These are phyloP conservation scores for Paracorniculantispora psalliotae DNA, from an alignment of 2,329 filamentous ascomycete genomes.

Conservation along the genomic window DNA sequence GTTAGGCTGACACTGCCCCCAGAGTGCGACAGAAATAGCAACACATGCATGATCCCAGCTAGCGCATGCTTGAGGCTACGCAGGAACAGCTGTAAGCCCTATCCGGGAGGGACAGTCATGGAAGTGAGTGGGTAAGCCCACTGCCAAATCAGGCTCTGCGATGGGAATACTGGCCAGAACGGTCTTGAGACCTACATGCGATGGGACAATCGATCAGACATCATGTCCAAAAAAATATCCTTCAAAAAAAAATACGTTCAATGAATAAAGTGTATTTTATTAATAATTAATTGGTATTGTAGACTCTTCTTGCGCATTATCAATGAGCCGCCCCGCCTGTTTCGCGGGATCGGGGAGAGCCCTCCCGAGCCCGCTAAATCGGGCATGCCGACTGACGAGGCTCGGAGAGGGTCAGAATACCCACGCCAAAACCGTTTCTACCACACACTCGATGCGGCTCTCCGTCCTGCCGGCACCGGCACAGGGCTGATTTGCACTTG, in stretches of 20 bases:
- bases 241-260: no score
- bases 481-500: conserved; percentile 3
- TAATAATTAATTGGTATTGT: no score
- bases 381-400: not conserved
- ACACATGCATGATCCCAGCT: conserved; percentile 7
- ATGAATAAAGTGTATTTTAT: not conserved
- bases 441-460: not conserved
- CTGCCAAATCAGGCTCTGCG: not conserved
- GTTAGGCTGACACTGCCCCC: conserved; percentile 10
- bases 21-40: conserved; percentile 6
- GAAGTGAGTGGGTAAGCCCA: not conserved
- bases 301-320: no score
- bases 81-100: not conserved
- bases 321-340: no score
- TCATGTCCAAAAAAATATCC: no score
- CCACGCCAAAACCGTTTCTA: not conserved
- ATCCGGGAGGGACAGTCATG: not conserved
- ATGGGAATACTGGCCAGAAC: no score
- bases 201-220: no score
- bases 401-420: not conserved
- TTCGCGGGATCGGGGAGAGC: no score
- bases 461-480: not conserved
- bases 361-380: not conserved
- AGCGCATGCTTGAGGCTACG: not conserved
- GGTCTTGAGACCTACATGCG: no score